Evolutionary conservation across 768 basidiomycete genomes (phyloP).

Genomic region (Russula foetens): DNA sequence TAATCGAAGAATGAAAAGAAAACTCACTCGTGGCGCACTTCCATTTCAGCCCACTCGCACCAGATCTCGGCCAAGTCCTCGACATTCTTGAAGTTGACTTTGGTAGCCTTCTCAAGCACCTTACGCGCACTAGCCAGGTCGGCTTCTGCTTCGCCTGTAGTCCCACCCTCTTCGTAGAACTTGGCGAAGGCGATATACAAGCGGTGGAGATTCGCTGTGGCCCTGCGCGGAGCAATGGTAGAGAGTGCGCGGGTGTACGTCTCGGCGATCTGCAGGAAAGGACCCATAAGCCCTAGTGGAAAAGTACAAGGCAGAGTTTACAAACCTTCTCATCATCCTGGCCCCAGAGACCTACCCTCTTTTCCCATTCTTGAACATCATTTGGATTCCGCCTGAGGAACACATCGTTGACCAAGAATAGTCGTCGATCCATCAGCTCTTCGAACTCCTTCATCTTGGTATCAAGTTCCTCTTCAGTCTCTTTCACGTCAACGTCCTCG

Average conservation of each 20-base stretch:
- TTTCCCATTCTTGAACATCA: constrained; percentile 99
- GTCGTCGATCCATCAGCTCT: constrained; percentile 87
- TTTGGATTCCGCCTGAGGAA: constrained; percentile 88
- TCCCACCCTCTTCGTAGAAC: constrained; percentile 96
- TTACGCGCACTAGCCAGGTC: constrained; percentile 85
- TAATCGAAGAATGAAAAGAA: not conserved
- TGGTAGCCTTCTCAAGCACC: constrained; percentile 87
- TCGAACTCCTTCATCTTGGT: constrained; percentile 87
- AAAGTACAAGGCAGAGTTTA: not conserved
- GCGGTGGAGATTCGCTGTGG: constrained; percentile 83
- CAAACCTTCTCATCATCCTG: constrained; percentile 87
- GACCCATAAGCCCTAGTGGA: not conserved
- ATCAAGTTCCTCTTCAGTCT: constrained; percentile 81
- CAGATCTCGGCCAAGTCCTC: constrained; percentile 97
- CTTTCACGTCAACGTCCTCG: constrained; percentile 70
- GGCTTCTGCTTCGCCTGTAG: constrained; percentile 64
- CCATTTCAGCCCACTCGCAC: constrained; percentile 99
- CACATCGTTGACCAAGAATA: constrained; percentile 95
- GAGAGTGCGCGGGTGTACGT: constrained; percentile 88
- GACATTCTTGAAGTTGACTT: constrained; percentile 88
- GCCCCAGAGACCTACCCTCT: constrained; percentile 87
- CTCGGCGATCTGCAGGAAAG: constrained; percentile 61
- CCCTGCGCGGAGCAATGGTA: constrained; percentile 80
- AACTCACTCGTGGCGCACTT: constrained; percentile 87
- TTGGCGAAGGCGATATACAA: constrained; percentile 94